A percentile compares a stretch with the other conserved stretches of the same genome.
phyloP scores from a whole-genome alignment of 2,329 filamentous ascomycete genomes.

The Trichoderma asperellum region DNA sequence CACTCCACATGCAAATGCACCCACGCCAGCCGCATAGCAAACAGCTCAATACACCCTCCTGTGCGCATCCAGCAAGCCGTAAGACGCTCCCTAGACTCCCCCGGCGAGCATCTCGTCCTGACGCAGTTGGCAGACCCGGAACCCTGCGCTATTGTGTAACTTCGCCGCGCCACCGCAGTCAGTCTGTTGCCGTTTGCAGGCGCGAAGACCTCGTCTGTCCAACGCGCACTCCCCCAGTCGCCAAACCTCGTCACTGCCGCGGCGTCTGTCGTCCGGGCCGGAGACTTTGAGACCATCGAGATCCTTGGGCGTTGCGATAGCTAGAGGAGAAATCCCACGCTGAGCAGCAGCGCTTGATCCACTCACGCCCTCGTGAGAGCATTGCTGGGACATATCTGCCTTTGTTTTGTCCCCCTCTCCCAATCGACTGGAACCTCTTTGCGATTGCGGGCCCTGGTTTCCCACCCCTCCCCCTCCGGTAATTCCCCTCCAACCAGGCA shows the following conservation, averaged over 20 bases:
- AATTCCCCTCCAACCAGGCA: conserved; percentile 20
- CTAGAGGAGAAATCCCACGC: background rate
- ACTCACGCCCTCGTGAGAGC: conserved; percentile 16
- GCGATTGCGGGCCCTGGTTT: conserved; percentile 18
- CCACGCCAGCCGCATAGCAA: conserved; percentile 28
- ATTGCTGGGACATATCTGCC: conserved; percentile 8
- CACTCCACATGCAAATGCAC: conserved; percentile 29
- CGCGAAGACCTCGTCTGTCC: conserved; percentile 21
- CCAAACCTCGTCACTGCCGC: conserved; percentile 14
- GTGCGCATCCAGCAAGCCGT: conserved; percentile 6
- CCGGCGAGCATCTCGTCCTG: conserved; percentile 16
- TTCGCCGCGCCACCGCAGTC: conserved; percentile 27
- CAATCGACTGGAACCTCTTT: conserved; percentile 16
- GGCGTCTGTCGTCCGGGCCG: conserved; percentile 8
- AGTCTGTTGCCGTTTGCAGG: conserved; percentile 25
- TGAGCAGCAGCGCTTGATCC: conserved; percentile 20
- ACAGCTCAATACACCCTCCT: conserved; percentile 27
- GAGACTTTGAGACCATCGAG: background rate
- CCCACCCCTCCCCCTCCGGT: conserved; percentile 23
- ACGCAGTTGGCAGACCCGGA: conserved; percentile 26
- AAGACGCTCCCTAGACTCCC: conserved; percentile 26
- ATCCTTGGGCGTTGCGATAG: conserved; percentile 1
- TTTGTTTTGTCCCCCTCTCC: conserved; percentile 8
- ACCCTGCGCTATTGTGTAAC: conserved; percentile 29
- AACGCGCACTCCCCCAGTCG: conserved; percentile 17